These are phyloP conservation scores for Esteya vermicola DNA, from an alignment of 2,329 filamentous ascomycete species.

Conservation along the genomic window DNA sequence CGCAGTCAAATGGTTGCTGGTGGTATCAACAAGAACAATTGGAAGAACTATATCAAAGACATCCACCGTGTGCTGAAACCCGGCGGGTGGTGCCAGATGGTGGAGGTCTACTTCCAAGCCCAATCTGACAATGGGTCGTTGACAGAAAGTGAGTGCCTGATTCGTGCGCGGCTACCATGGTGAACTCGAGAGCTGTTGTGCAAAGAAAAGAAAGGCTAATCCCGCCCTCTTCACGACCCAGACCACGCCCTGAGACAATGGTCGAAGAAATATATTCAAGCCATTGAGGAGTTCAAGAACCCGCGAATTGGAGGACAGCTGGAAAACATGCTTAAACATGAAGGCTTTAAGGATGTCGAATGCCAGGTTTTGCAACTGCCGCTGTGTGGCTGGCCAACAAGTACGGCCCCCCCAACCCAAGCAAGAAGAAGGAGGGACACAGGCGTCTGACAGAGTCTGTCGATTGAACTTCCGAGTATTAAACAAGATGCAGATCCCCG, in stretches of 20 bases:
- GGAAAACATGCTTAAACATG: conserved; percentile 39
- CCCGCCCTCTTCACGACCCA: conserved; percentile 14
- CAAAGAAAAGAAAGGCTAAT: not conserved
- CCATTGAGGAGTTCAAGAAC: conserved; percentile 50
- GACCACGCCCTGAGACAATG: conserved; percentile 52
- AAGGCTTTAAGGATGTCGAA: conserved; percentile 57
- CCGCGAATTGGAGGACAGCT: conserved; percentile 49
- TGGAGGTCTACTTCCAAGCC: conserved; percentile 74
- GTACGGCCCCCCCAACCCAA: conserved; percentile 28
- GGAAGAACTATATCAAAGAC: conserved; percentile 63
- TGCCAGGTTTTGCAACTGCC: conserved; percentile 50
- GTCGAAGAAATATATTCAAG: conserved; percentile 50
- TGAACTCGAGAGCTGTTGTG: not conserved
- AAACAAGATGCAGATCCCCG: conserved; percentile 31
- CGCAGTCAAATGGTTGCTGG: conserved; percentile 61
- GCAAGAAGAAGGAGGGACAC: too few relatives aligned
- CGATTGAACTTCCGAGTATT: not conserved
- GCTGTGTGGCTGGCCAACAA: conserved; percentile 53
- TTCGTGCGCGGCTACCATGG: too few relatives aligned
- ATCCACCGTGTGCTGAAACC: conserved; percentile 57
- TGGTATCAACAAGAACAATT: conserved; percentile 59
- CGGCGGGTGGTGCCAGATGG: conserved; percentile 76
- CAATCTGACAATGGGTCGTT: conserved; percentile 78
- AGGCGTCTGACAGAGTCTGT: too few relatives aligned
- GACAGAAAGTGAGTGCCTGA: conserved; percentile 43